phyloP scores from a whole-genome alignment of 140 eudicot genomes.

The Senecio squalidus region DNA sequence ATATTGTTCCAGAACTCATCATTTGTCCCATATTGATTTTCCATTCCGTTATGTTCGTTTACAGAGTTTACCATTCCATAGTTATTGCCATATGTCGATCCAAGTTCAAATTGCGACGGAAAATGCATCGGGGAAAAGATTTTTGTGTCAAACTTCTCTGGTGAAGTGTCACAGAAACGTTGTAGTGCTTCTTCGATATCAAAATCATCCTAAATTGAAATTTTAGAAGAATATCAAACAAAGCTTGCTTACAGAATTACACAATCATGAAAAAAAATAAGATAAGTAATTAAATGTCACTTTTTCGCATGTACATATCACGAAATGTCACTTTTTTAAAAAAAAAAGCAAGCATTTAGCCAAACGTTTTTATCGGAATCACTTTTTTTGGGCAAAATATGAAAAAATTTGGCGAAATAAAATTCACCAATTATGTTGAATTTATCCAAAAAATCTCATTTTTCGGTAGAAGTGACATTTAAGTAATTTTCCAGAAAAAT shows the following conservation, averaged over 20 bases:
- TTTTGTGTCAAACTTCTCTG: slow-evolving; percentile 32
- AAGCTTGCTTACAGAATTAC: neutral
- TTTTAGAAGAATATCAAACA: neutral
- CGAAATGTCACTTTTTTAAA: no score
- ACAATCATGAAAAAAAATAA: neutral
- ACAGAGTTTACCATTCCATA: slow-evolving; percentile 8
- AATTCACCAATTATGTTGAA: no score
- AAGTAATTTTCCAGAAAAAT: neutral
- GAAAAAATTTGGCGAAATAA: no score
- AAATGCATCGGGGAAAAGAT: slow-evolving; percentile 53
- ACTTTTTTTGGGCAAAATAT: no score
- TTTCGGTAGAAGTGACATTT: no score
- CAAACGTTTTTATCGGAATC: no score
- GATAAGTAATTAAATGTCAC: neutral
- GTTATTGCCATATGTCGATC: slow-evolving; percentile 26
- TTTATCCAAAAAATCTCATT: no score
- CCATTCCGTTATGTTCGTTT: slow-evolving; percentile 16
- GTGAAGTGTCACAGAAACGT: slow-evolving; percentile 25
- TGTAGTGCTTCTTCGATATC: slow-evolving; percentile 41
- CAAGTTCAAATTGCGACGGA: slow-evolving; percentile 45
- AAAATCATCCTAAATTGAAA: slow-evolving; percentile 26
- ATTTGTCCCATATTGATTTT: slow-evolving; percentile 40
- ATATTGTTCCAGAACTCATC: slow-evolving; percentile 39
- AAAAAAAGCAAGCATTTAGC: no score
- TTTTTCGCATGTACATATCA: no score